phyloP scores from a whole-genome alignment of 257 asterid genomes.

The Lithospermum erythrorhizon region DNA sequence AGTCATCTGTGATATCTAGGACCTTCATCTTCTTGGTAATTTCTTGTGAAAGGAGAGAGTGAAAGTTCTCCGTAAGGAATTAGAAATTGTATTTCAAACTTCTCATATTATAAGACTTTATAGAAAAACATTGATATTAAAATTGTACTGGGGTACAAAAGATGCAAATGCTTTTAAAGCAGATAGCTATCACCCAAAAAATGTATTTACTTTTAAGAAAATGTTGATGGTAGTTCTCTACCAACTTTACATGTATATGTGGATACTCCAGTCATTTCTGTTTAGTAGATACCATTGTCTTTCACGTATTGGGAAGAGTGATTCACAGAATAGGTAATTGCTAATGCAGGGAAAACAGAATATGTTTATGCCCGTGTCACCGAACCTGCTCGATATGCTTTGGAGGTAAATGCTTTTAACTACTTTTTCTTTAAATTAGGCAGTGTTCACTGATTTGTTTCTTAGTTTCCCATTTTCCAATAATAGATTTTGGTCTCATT shows the following conservation, averaged over 20 bases:
- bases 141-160: background rate
- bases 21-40: no score
- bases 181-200: background rate
- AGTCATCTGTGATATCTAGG: no score
- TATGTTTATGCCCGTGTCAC: conserved; percentile 51
- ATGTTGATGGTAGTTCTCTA: background rate
- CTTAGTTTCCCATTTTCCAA: no score
- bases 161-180: background rate
- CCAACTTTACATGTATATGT: background rate
- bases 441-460: no score
- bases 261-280: background rate
- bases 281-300: background rate
- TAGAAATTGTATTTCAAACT: no score
- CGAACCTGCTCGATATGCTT: conserved; percentile 66
- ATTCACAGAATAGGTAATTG: conserved; percentile 1
- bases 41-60: no score
- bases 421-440: background rate
- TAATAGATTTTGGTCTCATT: no score
- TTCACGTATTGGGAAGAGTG: background rate
- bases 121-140: no score
- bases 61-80: no score
- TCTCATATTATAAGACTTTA: background rate
- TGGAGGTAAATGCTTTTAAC: conserved; percentile 44
- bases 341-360: conserved; percentile 73
- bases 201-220: no score